phyloP scores from a whole-genome alignment of 2,329 filamentous ascomycete species.

The Seiridium unicorne region DNA sequence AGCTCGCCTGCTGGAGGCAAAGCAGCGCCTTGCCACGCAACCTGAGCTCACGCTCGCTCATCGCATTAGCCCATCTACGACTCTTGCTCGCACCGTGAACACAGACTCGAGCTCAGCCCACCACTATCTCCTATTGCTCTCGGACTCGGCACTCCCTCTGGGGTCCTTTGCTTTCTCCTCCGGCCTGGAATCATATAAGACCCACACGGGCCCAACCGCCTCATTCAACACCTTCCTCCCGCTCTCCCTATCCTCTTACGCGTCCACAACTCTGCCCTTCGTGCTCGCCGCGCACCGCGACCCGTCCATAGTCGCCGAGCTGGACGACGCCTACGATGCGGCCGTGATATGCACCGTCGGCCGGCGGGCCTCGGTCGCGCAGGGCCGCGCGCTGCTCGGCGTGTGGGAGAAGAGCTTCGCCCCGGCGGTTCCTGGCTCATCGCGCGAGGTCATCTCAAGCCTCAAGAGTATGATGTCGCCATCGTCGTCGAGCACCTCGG shows the following conservation, averaged over 20 bases:
- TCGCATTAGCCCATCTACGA: constrained; percentile 9
- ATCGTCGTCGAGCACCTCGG: constrained; percentile 6
- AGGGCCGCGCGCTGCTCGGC: constrained; percentile 71
- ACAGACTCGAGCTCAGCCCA: constrained; percentile 23
- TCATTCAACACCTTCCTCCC: constrained; percentile 67
- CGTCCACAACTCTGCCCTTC: constrained; percentile 72
- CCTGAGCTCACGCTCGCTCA: constrained; percentile 4
- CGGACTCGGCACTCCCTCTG: constrained; percentile 78
- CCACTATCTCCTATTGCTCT: constrained; percentile 74
- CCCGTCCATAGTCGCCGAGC: constrained; percentile 46
- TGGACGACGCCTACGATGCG: constrained; percentile 78
- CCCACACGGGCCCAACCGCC: constrained; percentile 53
- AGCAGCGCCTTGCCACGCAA: constrained; percentile 18
- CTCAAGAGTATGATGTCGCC: neutral
- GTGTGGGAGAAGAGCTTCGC: constrained; percentile 73
- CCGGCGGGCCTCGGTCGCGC: constrained; percentile 69
- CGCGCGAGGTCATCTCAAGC: constrained; percentile 23
- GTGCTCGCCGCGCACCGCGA: constrained; percentile 64
- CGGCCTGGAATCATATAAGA: constrained; percentile 78
- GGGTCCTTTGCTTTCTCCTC: constrained; percentile 87
- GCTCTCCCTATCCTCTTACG: constrained; percentile 69
- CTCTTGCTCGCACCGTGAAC: constrained; percentile 7
- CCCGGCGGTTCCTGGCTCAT: constrained; percentile 3
- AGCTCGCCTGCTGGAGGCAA: constrained; percentile 42
- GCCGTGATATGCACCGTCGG: constrained; percentile 77